Evolutionary conservation across 2,329 filamentous ascomycete species (phyloP), one percentile per base, ranked within the genome.

Genomic region (Trichoderma cornu-damae): DNA sequence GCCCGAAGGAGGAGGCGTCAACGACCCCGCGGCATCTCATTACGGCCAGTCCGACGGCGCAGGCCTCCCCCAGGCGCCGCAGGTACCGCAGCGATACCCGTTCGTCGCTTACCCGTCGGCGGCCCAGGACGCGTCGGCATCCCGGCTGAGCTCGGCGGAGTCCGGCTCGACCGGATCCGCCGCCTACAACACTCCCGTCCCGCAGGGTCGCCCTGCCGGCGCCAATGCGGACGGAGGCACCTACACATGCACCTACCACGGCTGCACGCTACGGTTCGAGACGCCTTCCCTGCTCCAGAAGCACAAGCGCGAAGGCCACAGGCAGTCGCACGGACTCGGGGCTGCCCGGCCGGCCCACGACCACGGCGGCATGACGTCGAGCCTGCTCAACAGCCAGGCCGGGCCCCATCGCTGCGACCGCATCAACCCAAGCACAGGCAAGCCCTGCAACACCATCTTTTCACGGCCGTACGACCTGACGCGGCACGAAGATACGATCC

Each of bases 391-490:
- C 69, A 93, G 87, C 4, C 94, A 97, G 72, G 89, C 90, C 8
- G 94, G 94, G 0, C 94, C 94, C 30, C 94, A 97, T 76, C 87
- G 87, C 66, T 99, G 94, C 72, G 89, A 92, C 68, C 85, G 92
- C 63, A 90, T 93, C 74, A 97, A 97, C 72, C 93, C 93, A 1
- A 93, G 89, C 62, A 97, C 94, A 0, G 90, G 90, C 62, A 96
- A 96, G 75, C 88, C 91, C 0, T 97, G 94, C 80, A 93, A 90
- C 70, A 95, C 91, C 0, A 80, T 96, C 54, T 97, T 99, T 73
- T 96, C 93, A 1, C 81, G 94, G 18, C 94, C 94, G 1, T 99
- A 99, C 77, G 94, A 99, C 72, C 80, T 99, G 52, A 99, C 94
- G 0, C 82, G 94, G 20, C 94, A 99, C 69, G 94, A 99, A 71